A percentile compares a stretch with the other conserved stretches of the same genome.
phyloP scores from a whole-genome alignment of 2,329 filamentous ascomycete species.

The Ophiocordyceps camponoti-saundersi region DNA sequence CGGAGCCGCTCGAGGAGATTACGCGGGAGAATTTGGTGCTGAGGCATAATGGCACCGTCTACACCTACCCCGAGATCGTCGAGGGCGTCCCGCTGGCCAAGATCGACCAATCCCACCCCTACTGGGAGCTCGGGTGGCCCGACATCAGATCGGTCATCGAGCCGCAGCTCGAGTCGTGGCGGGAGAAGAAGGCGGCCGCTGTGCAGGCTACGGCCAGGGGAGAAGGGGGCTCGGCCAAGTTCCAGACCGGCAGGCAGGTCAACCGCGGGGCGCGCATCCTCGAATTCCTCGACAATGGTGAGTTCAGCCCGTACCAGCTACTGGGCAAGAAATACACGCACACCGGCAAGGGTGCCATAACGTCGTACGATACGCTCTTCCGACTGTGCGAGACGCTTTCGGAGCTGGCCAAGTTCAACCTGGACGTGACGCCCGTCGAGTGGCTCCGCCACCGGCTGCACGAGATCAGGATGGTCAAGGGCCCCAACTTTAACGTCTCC shows the following conservation, averaged over 20 bases:
- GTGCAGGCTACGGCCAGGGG: constrained; percentile 14
- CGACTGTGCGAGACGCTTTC: constrained; percentile 35
- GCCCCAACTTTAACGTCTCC: constrained; percentile 31
- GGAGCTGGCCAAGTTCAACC: constrained; percentile 34
- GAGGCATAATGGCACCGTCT: constrained; percentile 29
- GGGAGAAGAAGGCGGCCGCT: constrained; percentile 24
- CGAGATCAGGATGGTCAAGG: constrained; percentile 26
- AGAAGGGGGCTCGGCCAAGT: constrained; percentile 24
- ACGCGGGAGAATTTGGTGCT: constrained; percentile 26
- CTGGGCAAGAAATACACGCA: constrained; percentile 32
- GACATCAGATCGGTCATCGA: constrained; percentile 24
- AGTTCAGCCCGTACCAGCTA: constrained; percentile 39
- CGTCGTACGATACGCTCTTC: constrained; percentile 39
- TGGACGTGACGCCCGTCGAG: constrained; percentile 33
- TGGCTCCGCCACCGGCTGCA: constrained; percentile 41
- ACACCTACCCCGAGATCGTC: constrained; percentile 33
- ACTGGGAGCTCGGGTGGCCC: constrained; percentile 39
- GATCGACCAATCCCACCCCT: constrained; percentile 30
- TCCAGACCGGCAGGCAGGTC: constrained; percentile 36
- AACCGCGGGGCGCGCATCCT: constrained; percentile 37
- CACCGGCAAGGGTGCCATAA: constrained; percentile 20
- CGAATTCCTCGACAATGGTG: constrained; percentile 30
- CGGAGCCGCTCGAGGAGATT: constrained; percentile 17
- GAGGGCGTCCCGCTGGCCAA: constrained; percentile 34
- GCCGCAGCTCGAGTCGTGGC: constrained; percentile 28